Percentiles rank a stretch among this genome's conserved stretches.
These are phyloP conservation scores for Zygosaccharomyces sapae DNA, from an alignment of 1,139 yeast species.

Conservation along the genomic window DNA sequence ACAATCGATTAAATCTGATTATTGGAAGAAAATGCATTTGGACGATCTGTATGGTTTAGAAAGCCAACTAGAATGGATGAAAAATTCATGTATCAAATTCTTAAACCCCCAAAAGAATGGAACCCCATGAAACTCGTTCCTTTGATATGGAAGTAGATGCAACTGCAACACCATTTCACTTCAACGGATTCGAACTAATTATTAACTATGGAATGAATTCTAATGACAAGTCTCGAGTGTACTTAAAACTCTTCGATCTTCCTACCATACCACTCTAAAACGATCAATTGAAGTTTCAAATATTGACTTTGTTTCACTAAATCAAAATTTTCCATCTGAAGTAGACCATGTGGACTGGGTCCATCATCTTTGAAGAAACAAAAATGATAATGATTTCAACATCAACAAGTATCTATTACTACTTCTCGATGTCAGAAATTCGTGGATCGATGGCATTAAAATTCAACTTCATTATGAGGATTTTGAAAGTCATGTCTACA, in stretches of 20 bases:
- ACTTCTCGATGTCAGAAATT: slow-evolving; percentile 33
- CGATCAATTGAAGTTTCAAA: slow-evolving; percentile 36
- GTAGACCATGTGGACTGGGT: slow-evolving; percentile 25
- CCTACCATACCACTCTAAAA: slow-evolving; percentile 37
- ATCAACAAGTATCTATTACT: slow-evolving; percentile 28
- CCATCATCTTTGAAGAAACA: slow-evolving; percentile 14
- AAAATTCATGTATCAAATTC: slow-evolving; percentile 22
- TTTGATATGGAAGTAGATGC: slow-evolving; percentile 49
- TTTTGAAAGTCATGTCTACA: slow-evolving; percentile 21
- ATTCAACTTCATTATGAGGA: slow-evolving; percentile 24
- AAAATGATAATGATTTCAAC: slow-evolving; percentile 9
- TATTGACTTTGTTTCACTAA: slow-evolving; percentile 31
- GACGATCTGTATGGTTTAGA: slow-evolving; percentile 32
- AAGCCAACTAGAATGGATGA: slow-evolving; percentile 25
- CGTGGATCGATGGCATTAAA: slow-evolving; percentile 31
- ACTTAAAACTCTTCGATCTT: slow-evolving; percentile 27
- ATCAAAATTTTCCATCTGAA: slow-evolving; percentile 17
- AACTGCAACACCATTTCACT: slow-evolving; percentile 36
- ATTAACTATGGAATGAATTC: slow-evolving; percentile 31
- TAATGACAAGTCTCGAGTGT: slow-evolving; percentile 25
- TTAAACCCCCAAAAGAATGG: slow-evolving; percentile 20
- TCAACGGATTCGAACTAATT: slow-evolving; percentile 24
- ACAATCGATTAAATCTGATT: slow-evolving; percentile 26
- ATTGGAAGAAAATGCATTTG: slow-evolving; percentile 30
- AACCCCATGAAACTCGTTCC: slow-evolving; percentile 28